Evolutionary conservation across 192 early-diverging fungal genomes (phyloP), one percentile per base, ranked within the genome.

Genomic region (Coemansia sp.): DNA sequence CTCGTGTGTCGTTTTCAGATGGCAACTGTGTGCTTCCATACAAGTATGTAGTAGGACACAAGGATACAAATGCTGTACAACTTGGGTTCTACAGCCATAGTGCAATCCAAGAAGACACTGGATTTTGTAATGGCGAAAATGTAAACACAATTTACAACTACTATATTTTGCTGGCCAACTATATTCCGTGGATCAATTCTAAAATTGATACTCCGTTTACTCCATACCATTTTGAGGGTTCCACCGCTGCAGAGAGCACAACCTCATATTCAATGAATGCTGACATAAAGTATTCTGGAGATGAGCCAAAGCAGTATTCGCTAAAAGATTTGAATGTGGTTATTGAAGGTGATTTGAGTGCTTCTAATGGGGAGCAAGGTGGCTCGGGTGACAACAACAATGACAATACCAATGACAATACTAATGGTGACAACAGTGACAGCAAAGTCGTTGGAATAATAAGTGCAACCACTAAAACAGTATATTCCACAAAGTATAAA

Each of bases 131-230:
- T 22, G 22, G 51, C 2, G 21, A 19, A 4, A 17, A 0, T 19
- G 25, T 39, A 14, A 64, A 64, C 43, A 48, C 58, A 0, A 59
- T 75, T 17, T 50, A 66, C 29, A 69, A 47, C 60, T 75, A 75
- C 64, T 75, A 75, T 32, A 75, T 67, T 0, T 51, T 69, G 23
- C 47, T 75, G 17, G 47, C 59, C 35, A 60, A 75, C 60, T 75
- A 75, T 24, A 43, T 75, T 1, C 32, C 62, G 0, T 75, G 67
- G 73, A 45, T 54, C 24, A 23, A 43, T 27, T 29, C 53, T 29
- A 55, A 55, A n/a, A 27, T 55, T 12, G 12, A 14, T 29, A 14
- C 23, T 7, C 7, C 14, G 1, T 14, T 55, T 2, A 25, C 53
- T 29, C 0, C 53, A 25, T 55, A 55, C 29, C 53, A 55, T 17